These are phyloP conservation scores for Nigrospora oryzae DNA, from an alignment of 2,329 filamentous ascomycete genomes.

Conservation along the genomic window DNA sequence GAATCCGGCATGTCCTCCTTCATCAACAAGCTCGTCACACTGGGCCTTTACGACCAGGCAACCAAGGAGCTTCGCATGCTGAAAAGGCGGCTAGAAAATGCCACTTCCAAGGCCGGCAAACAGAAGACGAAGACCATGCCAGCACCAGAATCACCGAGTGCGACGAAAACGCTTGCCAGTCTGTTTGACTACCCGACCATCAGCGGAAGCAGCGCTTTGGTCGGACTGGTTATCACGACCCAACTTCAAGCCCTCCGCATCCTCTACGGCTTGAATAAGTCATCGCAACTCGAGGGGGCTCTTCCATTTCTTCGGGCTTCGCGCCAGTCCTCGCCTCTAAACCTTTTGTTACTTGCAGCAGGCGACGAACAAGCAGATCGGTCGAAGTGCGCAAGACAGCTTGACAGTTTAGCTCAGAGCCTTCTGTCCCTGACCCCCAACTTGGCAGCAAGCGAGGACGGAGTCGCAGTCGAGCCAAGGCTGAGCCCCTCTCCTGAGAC, in stretches of 20 bases:
- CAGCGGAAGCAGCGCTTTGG: slow-evolving; percentile 30
- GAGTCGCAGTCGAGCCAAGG: slow-evolving; percentile 39
- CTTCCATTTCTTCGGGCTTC: slow-evolving; percentile 45
- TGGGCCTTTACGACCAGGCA: slow-evolving; percentile 60
- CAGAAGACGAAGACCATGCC: slow-evolving; percentile 23
- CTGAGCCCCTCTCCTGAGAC: slow-evolving; percentile 47
- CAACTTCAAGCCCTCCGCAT: slow-evolving; percentile 60
- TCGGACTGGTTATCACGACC: slow-evolving; percentile 50
- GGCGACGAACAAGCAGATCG: slow-evolving; percentile 33
- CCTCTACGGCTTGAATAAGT: slow-evolving; percentile 50
- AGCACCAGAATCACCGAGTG: slow-evolving; percentile 22
- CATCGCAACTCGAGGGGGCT: slow-evolving; percentile 48
- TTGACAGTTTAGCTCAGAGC: slow-evolving; percentile 58
- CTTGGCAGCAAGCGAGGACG: slow-evolving; percentile 56
- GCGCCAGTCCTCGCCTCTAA: slow-evolving; percentile 47
- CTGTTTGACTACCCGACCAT: slow-evolving; percentile 52
- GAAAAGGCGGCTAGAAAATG: slow-evolving; percentile 52
- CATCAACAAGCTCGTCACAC: slow-evolving; percentile 53
- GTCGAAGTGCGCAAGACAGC: slow-evolving; percentile 53
- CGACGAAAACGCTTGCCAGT: slow-evolving; percentile 42
- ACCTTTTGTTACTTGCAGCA: slow-evolving; percentile 42
- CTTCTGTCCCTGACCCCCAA: slow-evolving; percentile 60
- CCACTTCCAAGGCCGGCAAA: slow-evolving; percentile 11
- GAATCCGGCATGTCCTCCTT: slow-evolving; percentile 68
- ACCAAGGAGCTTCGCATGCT: slow-evolving; percentile 59